Evolutionary conservation across 805 yeast genomes (phyloP).

Genomic region (Jamesozyma jinghongensis): DNA sequence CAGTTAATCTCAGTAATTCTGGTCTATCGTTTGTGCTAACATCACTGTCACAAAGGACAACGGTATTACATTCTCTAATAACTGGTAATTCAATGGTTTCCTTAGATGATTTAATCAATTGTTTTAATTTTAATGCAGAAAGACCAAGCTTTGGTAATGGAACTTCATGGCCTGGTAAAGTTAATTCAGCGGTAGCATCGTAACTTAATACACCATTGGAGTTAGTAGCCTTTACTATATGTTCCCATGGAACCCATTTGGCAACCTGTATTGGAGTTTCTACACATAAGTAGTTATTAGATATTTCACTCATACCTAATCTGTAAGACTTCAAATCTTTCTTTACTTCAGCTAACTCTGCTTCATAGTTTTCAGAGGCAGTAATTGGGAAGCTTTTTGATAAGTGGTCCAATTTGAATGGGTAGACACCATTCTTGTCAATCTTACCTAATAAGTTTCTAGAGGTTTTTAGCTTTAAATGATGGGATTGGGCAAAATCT

Average conservation of each 20-base stretch:
- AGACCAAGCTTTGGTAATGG: slow-evolving; percentile 70
- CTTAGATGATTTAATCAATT: slow-evolving; percentile 42
- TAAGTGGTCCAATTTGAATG: slow-evolving; percentile 76
- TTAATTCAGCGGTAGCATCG: slow-evolving; percentile 47
- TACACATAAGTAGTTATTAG: slow-evolving; percentile 69
- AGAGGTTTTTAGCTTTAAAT: slow-evolving; percentile 64
- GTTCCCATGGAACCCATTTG: slow-evolving; percentile 62
- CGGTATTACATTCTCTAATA: slow-evolving; percentile 74
- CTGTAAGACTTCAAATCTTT: slow-evolving; percentile 52
- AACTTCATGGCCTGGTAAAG: slow-evolving; percentile 62
- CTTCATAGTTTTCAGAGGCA: slow-evolving; percentile 25
- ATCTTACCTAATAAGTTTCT: slow-evolving; percentile 60
- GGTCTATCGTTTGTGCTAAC: slow-evolving; percentile 33
- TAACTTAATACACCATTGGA: slow-evolving; percentile 59
- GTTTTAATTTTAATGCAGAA: slow-evolving; percentile 56
- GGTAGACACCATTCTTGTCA: slow-evolving; percentile 79
- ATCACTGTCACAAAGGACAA: slow-evolving; percentile 45
- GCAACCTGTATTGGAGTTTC: slow-evolving; percentile 65
- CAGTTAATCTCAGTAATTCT: slow-evolving; percentile 71
- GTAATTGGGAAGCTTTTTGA: slow-evolving; percentile 53
- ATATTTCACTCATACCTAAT: slow-evolving; percentile 71
- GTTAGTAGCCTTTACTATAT: slow-evolving; percentile 52
- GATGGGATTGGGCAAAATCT: slow-evolving; percentile 77
- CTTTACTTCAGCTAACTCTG: slow-evolving; percentile 36
- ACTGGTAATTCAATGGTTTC: slow-evolving; percentile 46